Conservation (phyloP, 2,329 filamentous ascomycete species). For the Arthrocladium fulminans region DNA sequence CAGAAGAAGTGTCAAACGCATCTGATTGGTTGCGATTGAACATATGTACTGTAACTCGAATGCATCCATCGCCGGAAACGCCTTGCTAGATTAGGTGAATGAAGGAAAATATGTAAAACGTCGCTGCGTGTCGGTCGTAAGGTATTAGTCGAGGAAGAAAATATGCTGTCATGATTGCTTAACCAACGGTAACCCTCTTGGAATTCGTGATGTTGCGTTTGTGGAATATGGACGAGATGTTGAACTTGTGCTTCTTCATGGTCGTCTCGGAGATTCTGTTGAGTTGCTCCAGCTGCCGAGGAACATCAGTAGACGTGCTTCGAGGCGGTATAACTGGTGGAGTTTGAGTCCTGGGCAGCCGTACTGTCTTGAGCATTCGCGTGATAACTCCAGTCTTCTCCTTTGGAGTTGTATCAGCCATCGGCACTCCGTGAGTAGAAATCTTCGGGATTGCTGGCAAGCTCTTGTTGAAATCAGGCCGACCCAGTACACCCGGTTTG, state of each 20-base stretch:
- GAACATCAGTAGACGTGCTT: background rate
- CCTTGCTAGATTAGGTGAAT: background rate
- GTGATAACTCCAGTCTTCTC: slow-evolving; percentile 4
- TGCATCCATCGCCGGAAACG: background rate
- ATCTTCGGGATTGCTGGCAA: slow-evolving; percentile 1
- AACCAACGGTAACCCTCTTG: background rate
- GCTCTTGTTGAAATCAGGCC: slow-evolving; percentile 10
- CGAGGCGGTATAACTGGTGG: background rate
- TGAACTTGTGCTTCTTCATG: background rate
- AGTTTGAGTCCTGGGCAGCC: slow-evolving; percentile 1
- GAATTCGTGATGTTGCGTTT: background rate
- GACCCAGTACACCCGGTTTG: background rate
- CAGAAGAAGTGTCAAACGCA: no score
- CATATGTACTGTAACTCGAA: background rate
- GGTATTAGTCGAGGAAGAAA: background rate
- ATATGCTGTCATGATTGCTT: background rate
- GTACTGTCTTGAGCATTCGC: slow-evolving; percentile 6
- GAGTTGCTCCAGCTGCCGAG: background rate
- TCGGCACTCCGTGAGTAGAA: no score
- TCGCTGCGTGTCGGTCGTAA: background rate
- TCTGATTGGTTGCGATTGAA: no score
- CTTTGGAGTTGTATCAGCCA: background rate
- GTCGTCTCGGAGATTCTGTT: background rate
- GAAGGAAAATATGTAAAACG: background rate
- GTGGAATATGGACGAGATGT: background rate